Conservation (phyloP, 805 yeast genomes). For the Kuraishia cidri region DNA sequence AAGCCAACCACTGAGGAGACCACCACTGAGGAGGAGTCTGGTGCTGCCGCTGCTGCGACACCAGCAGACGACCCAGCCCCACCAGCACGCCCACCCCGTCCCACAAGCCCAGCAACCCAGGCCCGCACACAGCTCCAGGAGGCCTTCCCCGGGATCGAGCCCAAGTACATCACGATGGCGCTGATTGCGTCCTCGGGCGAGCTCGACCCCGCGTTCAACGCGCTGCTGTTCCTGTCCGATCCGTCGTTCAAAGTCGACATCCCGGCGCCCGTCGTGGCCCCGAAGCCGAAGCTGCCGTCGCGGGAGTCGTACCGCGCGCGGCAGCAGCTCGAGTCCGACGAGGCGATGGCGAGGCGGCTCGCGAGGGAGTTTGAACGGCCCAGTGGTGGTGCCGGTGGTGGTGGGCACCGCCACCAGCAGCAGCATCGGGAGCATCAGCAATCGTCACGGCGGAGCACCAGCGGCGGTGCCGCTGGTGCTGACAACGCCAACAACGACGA, state of each 20-base stretch:
- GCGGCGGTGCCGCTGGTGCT: slow-evolving; percentile 7
- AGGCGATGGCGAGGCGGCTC: slow-evolving; percentile 69
- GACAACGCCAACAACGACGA: slow-evolving; percentile 25
- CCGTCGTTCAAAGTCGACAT: slow-evolving; percentile 51
- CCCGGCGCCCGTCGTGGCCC: slow-evolving; percentile 22
- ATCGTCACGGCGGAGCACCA: slow-evolving; percentile 8
- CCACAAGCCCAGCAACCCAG: slow-evolving; percentile 48
- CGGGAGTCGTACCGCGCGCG: slow-evolving; percentile 21
- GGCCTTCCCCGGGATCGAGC: slow-evolving; percentile 80
- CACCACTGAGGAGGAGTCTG: too few species aligned
- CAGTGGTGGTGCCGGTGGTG: slow-evolving; percentile 14
- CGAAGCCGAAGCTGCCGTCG: slow-evolving; percentile 15
- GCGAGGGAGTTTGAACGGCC: slow-evolving; percentile 47
- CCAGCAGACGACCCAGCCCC: slow-evolving; percentile 15
- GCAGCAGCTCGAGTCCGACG: slow-evolving; percentile 63
- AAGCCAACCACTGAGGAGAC: too few species aligned
- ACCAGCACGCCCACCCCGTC: slow-evolving; percentile 49
- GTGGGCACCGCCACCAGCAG: slow-evolving; percentile 18
- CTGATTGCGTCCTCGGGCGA: slow-evolving; percentile 80
- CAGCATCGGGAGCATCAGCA: slow-evolving; percentile 10
- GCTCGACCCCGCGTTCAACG: slow-evolving; percentile 83
- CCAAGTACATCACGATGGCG: slow-evolving; percentile 62
- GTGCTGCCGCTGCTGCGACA: too few species aligned
- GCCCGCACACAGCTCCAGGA: slow-evolving; percentile 58
- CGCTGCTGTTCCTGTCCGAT: slow-evolving; percentile 72